Evolutionary conservation across 2,329 filamentous ascomycete genomes (phyloP), one percentile per base, ranked within the genome.

Genomic region (Microdochium trichocladiopsis): DNA sequence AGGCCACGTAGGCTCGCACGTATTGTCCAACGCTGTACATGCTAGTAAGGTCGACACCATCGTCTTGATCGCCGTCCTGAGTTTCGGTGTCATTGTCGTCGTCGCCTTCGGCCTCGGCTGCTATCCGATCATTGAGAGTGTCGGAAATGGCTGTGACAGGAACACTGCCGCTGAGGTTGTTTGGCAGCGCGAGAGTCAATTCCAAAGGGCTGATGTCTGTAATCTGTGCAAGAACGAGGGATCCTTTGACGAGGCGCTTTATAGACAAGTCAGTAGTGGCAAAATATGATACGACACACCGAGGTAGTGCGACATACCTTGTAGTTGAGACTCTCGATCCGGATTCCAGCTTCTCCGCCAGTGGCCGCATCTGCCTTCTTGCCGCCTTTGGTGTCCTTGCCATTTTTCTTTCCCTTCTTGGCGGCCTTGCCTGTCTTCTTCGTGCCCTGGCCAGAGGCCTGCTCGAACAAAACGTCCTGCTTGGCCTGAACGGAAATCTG

Each of bases 401-500:
- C 80, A 57, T 65, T 66, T 71, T 76, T 87, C 62, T 72, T 82
- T 67, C 71, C 78, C 71, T 80, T 86, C 67, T 79, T 82, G 60
- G 63, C 70, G 50, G 62, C 61, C 60, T 70, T 71, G 12, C 68
- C 67, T 43, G 61, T 57, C 51, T 73, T 74, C 55, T 79, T 75
- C 25, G 70, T 65, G 45, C 72, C 70, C 52, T 78, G 76, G 50
- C 74, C 72, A 48, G 81, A 82, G 59, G 86, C 80, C 61, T 95
- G 86, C 70, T 97, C 94, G 66, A 93, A 94, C 37, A 95, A 75
- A 41, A 92, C 94, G 75, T 99, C 94, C 61, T 87, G 86, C 65
- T 88, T 94, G 47, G 94, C 94, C 70, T 97, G 88, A 53, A 95
- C 86, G 63, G 94, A 87, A 57, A 99, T 97, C 70, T 97, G 90